phyloP scores from a whole-genome alignment of 148 eudicot genomes.

The Vaccinium myrtillus region DNA sequence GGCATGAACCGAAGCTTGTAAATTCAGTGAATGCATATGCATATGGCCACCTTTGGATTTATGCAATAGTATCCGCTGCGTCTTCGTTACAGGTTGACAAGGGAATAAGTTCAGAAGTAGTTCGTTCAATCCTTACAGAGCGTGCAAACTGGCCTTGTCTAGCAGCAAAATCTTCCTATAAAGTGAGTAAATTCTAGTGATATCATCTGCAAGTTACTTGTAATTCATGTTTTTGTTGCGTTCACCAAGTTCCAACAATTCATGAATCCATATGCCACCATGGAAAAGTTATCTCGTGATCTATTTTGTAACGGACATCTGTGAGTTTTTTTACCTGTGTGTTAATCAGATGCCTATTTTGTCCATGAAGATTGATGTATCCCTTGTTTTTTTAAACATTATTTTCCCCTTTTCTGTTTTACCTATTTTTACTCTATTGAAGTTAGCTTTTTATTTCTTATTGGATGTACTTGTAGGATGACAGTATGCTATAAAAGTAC shows the following conservation, averaged over 20 bases:
- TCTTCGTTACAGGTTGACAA: slow-evolving; percentile 71
- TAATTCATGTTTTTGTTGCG: not conserved
- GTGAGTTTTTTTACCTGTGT: not conserved
- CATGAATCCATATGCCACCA: not conserved
- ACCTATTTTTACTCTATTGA: not conserved
- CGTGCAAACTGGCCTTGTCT: slow-evolving; percentile 80
- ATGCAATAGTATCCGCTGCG: not conserved
- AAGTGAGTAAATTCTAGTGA: slow-evolving; percentile 41
- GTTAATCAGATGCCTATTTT: not conserved
- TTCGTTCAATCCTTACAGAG: slow-evolving; percentile 77
- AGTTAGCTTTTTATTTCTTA: not conserved
- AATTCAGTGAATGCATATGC: not conserved
- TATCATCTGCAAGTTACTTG: not conserved
- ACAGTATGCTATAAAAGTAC: not conserved
- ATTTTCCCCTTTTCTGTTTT: not conserved
- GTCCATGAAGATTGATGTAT: not conserved
- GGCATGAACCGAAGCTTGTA: not conserved
- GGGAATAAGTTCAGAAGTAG: slow-evolving; percentile 91
- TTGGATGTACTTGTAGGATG: not conserved
- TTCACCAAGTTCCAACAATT: not conserved
- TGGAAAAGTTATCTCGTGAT: not conserved
- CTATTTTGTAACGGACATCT: not conserved
- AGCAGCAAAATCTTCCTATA: slow-evolving; percentile 72
- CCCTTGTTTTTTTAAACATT: not conserved
- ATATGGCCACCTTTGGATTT: not conserved